Evolutionary conservation across 805 yeast genomes (phyloP).

Genomic region (Candida broadrunensis): DNA sequence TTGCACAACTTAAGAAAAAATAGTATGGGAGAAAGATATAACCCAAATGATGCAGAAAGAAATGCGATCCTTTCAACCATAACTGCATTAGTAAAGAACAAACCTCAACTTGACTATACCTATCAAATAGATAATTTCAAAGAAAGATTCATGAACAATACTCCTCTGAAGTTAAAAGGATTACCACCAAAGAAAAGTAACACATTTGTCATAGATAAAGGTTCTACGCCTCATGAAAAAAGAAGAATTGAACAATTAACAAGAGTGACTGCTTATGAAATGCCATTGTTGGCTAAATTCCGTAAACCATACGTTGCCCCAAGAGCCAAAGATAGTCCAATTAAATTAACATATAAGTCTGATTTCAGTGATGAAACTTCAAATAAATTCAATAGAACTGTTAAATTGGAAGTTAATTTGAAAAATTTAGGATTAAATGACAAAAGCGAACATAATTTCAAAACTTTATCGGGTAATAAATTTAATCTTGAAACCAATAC

Average conservation of each 20-base stretch:
- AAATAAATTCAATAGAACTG: conserved; percentile 64
- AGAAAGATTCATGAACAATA: conserved; percentile 40
- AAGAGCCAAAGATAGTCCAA: conserved; percentile 43
- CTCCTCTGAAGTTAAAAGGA: conserved; percentile 33
- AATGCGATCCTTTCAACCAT: conserved; percentile 40
- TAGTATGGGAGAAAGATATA: conserved; percentile 38
- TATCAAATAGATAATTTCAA: conserved; percentile 42
- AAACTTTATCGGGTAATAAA: conserved; percentile 74
- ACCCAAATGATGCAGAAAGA: conserved; percentile 63
- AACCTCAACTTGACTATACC: conserved; percentile 36
- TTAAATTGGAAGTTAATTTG: conserved; percentile 55
- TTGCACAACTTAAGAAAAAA: conserved; percentile 59
- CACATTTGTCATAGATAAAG: conserved; percentile 31
- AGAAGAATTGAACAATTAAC: conserved; percentile 74
- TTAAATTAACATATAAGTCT: conserved; percentile 63
- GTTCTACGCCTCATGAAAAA: conserved; percentile 44
- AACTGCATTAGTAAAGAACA: conserved; percentile 23
- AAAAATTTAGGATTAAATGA: conserved; percentile 50
- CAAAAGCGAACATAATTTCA: conserved; percentile 66
- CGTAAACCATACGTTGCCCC: conserved; percentile 65
- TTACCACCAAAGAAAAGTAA: conserved; percentile 37
- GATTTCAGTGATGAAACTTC: conserved; percentile 71
- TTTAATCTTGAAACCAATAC: conserved; percentile 60
- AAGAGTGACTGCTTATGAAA: conserved; percentile 86
- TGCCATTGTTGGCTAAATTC: conserved; percentile 78